Percentiles rank a stretch among this genome's conserved stretches.
Evolutionary conservation across 2,329 filamentous ascomycete species (phyloP).

Genomic region (Zymoseptoria pseudotritici): DNA sequence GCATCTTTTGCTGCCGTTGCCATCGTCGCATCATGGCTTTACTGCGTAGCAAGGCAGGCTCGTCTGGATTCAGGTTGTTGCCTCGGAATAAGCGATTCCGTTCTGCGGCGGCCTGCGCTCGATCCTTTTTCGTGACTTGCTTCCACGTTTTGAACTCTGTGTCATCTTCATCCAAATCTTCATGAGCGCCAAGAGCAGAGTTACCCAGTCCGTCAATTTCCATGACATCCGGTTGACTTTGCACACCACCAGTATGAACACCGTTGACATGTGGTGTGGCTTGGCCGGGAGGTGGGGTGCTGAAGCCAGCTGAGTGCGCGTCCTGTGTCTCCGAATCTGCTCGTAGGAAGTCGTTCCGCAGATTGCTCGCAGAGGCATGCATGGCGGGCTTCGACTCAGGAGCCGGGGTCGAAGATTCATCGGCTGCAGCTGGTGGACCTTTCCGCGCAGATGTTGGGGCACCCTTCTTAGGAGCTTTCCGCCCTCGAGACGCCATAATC

Average conservation of each 20-base stretch:
- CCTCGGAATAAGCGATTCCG: slow-evolving; percentile 79
- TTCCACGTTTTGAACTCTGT: slow-evolving; percentile 96
- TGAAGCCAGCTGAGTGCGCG: slow-evolving; percentile 73
- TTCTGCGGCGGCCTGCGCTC: slow-evolving; percentile 77
- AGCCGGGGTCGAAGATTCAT: slow-evolving; percentile 60
- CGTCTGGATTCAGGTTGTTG: slow-evolving; percentile 75
- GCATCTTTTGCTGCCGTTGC: slow-evolving; percentile 63
- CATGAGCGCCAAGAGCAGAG: slow-evolving; percentile 58
- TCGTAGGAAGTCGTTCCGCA: slow-evolving; percentile 47
- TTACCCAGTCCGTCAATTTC: slow-evolving; percentile 70
- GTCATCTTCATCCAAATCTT: slow-evolving; percentile 76
- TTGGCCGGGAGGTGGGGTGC: slow-evolving; percentile 66
- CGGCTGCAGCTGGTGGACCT: slow-evolving; percentile 52
- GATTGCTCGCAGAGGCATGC: slow-evolving; percentile 41
- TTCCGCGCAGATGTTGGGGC: slow-evolving; percentile 43
- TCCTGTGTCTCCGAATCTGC: slow-evolving; percentile 70
- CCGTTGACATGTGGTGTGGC: slow-evolving; percentile 66
- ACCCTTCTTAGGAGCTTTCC: slow-evolving; percentile 76
- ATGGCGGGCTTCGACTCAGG: slow-evolving; percentile 57
- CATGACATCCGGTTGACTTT: slow-evolving; percentile 74
- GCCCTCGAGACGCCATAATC: slow-evolving; percentile 93
- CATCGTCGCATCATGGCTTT: slow-evolving; percentile 88
- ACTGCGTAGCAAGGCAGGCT: slow-evolving; percentile 75
- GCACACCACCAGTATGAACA: slow-evolving; percentile 46
- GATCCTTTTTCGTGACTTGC: slow-evolving; percentile 94